phyloP scores from a whole-genome alignment of 495 filamentous ascomycete species.

The Xylaria nigripes region DNA sequence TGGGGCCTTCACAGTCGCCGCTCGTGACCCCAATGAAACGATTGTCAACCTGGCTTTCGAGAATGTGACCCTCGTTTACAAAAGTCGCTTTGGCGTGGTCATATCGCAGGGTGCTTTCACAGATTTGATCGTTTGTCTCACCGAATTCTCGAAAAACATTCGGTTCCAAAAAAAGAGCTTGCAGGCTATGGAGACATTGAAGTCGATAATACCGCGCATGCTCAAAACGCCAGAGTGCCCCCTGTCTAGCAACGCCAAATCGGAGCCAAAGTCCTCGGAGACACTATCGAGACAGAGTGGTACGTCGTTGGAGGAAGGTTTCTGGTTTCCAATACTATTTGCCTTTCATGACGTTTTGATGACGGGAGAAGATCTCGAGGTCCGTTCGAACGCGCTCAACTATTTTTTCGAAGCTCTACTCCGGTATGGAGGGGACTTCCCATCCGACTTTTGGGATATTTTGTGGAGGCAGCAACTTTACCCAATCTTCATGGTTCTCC shows the following conservation, averaged over 20 bases:
- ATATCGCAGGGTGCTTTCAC: slow-evolving; percentile 95
- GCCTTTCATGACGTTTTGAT: slow-evolving; percentile 98
- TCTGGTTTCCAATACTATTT: slow-evolving; percentile 96
- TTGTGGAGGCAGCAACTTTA: slow-evolving; percentile 94
- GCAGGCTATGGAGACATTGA: slow-evolving; percentile 90
- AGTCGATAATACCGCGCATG: slow-evolving; percentile 87
- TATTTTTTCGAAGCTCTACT: slow-evolving; percentile 94
- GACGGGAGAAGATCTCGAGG: slow-evolving; percentile 98
- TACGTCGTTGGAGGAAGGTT: slow-evolving; percentile 86
- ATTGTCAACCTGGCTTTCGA: slow-evolving; percentile 97
- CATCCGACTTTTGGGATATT: slow-evolving; percentile 94
- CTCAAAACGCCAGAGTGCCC: slow-evolving; percentile 93
- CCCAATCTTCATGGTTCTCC: slow-evolving; percentile 96
- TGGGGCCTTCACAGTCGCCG: slow-evolving; percentile 93
- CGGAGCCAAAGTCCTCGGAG: slow-evolving; percentile 24
- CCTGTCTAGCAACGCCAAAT: slow-evolving; percentile 38
- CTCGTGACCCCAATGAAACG: slow-evolving; percentile 83
- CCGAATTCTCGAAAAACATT: slow-evolving; percentile 96
- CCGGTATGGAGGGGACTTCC: slow-evolving; percentile 83
- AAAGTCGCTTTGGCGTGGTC: slow-evolving; percentile 90
- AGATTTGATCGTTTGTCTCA: slow-evolving; percentile 90
- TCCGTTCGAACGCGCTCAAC: slow-evolving; percentile 84
- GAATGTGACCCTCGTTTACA: slow-evolving; percentile 96
- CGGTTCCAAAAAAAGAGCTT: slow-evolving; percentile 96
- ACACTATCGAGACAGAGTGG: slow-evolving; percentile 33